Percentiles rank a stretch among this genome's conserved stretches.
These are phyloP conservation scores for Brassica cretica DNA, from an alignment of 345 rosid species.

Conservation along the genomic window DNA sequence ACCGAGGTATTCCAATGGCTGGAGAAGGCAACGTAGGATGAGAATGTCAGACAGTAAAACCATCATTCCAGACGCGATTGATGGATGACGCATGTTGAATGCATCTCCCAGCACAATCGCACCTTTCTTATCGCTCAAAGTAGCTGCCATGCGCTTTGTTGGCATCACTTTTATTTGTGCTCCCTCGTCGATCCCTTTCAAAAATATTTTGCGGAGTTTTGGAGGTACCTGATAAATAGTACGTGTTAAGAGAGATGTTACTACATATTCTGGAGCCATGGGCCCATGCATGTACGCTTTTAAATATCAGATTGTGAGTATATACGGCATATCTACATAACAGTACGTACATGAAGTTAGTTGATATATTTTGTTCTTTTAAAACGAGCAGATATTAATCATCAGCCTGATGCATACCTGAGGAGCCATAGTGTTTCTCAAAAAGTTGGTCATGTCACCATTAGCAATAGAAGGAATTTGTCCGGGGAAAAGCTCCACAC, in stretches of 20 bases:
- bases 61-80: constrained; percentile 58
- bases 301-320: not conserved
- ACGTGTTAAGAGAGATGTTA: not conserved
- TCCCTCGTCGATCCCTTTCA: constrained; percentile 45
- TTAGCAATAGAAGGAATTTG: constrained; percentile 46
- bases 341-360: not conserved
- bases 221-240: constrained; percentile 35
- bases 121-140: constrained; percentile 47
- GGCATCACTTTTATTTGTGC: constrained; percentile 45
- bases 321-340: not conserved
- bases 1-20: constrained; percentile 39
- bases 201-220: constrained; percentile 42
- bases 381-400: not conserved
- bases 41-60: constrained; percentile 53
- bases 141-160: constrained; percentile 46
- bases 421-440: constrained; percentile 45
- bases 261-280: not conserved
- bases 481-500: constrained; percentile 45
- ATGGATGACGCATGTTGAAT: constrained; percentile 60
- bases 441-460: constrained; percentile 46
- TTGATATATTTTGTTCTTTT: not conserved
- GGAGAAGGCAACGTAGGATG: constrained; percentile 49
- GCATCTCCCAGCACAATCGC: constrained; percentile 59
- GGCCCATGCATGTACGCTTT: not conserved
- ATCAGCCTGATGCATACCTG: constrained; percentile 23